phyloP scores from a whole-genome alignment of 768 basidiomycete genomes.

The Tricholomella constricta region DNA sequence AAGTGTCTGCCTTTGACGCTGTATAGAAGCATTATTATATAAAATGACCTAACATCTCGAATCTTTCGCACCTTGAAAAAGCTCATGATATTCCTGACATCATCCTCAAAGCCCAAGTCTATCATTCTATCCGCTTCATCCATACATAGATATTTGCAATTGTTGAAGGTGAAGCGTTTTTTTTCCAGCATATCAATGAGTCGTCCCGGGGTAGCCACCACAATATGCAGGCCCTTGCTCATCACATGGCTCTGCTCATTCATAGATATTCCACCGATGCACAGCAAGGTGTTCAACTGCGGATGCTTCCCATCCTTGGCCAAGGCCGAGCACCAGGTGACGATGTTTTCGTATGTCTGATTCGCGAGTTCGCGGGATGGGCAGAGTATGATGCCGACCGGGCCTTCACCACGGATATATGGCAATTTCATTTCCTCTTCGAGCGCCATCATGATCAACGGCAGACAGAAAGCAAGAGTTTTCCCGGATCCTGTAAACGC shows the following conservation, averaged over 20 bases:
- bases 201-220: slow-evolving; percentile 95
- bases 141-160: slow-evolving; percentile 97
- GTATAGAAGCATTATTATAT: slow-evolving; percentile 6
- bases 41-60: not conserved
- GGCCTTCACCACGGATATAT: slow-evolving; percentile 92
- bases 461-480: slow-evolving; percentile 98
- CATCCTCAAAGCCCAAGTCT: slow-evolving; percentile 98
- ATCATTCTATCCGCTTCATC: slow-evolving; percentile 99
- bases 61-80: slow-evolving; percentile 88
- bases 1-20: slow-evolving; percentile 96
- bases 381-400: slow-evolving; percentile 94
- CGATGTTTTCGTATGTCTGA: slow-evolving; percentile 95
- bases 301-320: slow-evolving; percentile 84
- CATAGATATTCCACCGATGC: slow-evolving; percentile 99
- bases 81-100: slow-evolving; percentile 98
- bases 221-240: slow-evolving; percentile 90
- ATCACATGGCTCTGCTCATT: slow-evolving; percentile 93
- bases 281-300: slow-evolving; percentile 82
- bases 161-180: slow-evolving; percentile 86
- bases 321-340: slow-evolving; percentile 82
- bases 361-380: slow-evolving; percentile 96
- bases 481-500: slow-evolving; percentile 99
- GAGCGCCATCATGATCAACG: slow-evolving; percentile 92
- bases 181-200: slow-evolving; percentile 99
- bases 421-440: slow-evolving; percentile 93